Percentiles rank a stretch among this genome's conserved stretches.
These are phyloP conservation scores for Stipa capillata DNA, from an alignment of 176 grass and related monocot genomes.

Conservation along the genomic window DNA sequence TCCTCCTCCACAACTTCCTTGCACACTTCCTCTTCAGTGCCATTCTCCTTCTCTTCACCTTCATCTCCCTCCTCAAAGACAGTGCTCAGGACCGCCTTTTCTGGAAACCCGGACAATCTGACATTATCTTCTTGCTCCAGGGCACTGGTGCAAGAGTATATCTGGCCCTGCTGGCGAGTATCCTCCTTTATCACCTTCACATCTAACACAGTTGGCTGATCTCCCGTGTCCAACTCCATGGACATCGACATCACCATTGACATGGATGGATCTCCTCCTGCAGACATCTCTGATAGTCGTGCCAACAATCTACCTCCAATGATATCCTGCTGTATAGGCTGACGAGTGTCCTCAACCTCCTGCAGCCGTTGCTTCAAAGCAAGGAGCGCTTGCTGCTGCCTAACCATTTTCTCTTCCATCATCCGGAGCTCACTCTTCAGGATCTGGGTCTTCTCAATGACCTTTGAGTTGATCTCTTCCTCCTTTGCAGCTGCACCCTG, in stretches of 20 bases:
- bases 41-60: slow-evolving; percentile 23
- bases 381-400: slow-evolving; percentile 52
- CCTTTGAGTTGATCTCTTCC: slow-evolving; percentile 53
- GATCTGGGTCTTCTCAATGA: slow-evolving; percentile 28
- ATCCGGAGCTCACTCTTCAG: slow-evolving; percentile 40
- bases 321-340: slow-evolving; percentile 25
- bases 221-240: slow-evolving; percentile 83
- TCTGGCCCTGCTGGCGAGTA: slow-evolving; percentile 13
- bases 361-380: slow-evolving; percentile 40
- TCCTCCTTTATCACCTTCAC: slow-evolving; percentile 87
- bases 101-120: slow-evolving; percentile 39
- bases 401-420: slow-evolving; percentile 48
- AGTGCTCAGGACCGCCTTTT: slow-evolving; percentile 58
- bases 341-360: slow-evolving; percentile 33
- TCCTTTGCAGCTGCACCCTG: slow-evolving; percentile 27
- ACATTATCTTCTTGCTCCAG: slow-evolving; percentile 35
- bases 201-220: slow-evolving; percentile 41
- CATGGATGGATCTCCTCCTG: slow-evolving; percentile 50
- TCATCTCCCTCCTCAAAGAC: slow-evolving; percentile 76
- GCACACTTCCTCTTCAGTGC: slow-evolving; percentile 50
- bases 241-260: slow-evolving; percentile 84
- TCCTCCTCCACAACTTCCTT: slow-evolving; percentile 89
- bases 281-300: slow-evolving; percentile 44
- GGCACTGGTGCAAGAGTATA: neutral
- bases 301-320: slow-evolving; percentile 46